A percentile compares a stretch with the other conserved stretches of the same genome.
These are phyloP conservation scores for Ophidiomyces ophidiicola DNA, from an alignment of 2,329 filamentous ascomycete genomes.

Conservation along the genomic window DNA sequence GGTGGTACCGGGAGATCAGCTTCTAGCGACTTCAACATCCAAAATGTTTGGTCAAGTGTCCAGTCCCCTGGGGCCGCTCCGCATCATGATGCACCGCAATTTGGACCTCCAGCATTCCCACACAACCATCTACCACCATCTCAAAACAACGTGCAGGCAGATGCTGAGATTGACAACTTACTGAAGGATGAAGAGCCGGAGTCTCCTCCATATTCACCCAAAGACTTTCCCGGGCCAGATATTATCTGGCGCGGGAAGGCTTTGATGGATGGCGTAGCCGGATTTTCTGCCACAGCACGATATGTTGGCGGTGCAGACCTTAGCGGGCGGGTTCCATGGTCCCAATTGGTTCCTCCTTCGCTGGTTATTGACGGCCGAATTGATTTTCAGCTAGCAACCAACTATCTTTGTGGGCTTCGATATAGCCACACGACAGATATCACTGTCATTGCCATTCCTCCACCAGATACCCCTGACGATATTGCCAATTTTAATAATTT, in stretches of 20 bases:
- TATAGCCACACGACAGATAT: conserved; percentile 76
- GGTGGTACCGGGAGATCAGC: conserved; percentile 36
- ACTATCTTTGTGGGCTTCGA: conserved; percentile 78
- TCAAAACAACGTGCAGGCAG: conserved; percentile 45
- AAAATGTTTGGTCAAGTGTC: conserved; percentile 72
- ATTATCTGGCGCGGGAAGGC: conserved; percentile 67
- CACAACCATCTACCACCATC: conserved; percentile 21
- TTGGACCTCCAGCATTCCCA: conserved; percentile 21
- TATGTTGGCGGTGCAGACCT: conserved; percentile 78
- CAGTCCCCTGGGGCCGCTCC: conserved; percentile 53
- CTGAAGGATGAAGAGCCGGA: conserved; percentile 71
- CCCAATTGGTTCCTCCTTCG: conserved; percentile 56
- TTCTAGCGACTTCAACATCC: conserved; percentile 63
- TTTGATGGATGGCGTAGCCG: conserved; percentile 63
- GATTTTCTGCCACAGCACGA: conserved; percentile 64
- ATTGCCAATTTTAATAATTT: conserved; percentile 57
- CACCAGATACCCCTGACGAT: conserved; percentile 47
- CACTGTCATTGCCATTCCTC: conserved; percentile 60
- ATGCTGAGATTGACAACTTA: conserved; percentile 81
- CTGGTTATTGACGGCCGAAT: conserved; percentile 58
- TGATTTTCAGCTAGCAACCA: conserved; percentile 66
- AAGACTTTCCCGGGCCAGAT: conserved; percentile 57
- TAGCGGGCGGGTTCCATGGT: conserved; percentile 55
- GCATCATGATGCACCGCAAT: conserved; percentile 33
- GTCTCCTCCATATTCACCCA: conserved; percentile 72